These are phyloP conservation scores for Aspergillus costaricaensis DNA, from an alignment of 2,329 filamentous ascomycete genomes.

Conservation along the genomic window DNA sequence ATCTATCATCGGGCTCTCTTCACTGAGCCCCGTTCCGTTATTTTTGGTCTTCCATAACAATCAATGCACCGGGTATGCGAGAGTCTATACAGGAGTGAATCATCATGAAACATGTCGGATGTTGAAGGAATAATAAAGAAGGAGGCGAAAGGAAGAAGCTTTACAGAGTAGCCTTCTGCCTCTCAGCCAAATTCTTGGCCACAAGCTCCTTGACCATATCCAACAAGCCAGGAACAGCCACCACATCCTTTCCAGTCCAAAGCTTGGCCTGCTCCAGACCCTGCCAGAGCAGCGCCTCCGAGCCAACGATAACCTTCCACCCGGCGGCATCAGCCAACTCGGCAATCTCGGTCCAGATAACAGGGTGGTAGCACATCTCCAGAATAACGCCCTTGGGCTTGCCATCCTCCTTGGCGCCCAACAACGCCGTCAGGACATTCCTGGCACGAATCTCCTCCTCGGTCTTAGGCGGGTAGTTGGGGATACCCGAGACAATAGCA, in stretches of 20 bases:
- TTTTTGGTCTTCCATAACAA: constrained; percentile 20
- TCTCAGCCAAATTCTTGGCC: constrained; percentile 49
- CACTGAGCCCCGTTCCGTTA: neutral
- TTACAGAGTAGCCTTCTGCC: constrained; percentile 32
- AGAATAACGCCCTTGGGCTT: constrained; percentile 65
- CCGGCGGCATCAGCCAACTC: constrained; percentile 61
- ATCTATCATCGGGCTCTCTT: neutral
- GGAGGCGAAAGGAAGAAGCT: constrained; percentile 5
- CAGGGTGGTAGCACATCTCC: constrained; percentile 83
- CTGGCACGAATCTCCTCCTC: constrained; percentile 63
- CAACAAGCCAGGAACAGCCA: constrained; percentile 58
- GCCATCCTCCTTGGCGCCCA: constrained; percentile 26
- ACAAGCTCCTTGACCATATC: constrained; percentile 59
- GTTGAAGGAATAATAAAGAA: constrained; percentile 1
- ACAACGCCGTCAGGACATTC: constrained; percentile 48
- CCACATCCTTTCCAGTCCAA: constrained; percentile 65
- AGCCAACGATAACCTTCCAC: constrained; percentile 75
- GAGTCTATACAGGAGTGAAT: constrained; percentile 19
- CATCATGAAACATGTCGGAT: constrained; percentile 19
- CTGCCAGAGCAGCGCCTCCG: constrained; percentile 76
- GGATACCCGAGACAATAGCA: constrained; percentile 72
- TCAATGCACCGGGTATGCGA: constrained; percentile 25
- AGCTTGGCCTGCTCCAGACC: constrained; percentile 65
- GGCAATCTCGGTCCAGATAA: constrained; percentile 67
- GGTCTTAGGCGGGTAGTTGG: constrained; percentile 71